These are phyloP conservation scores for Phyllosticta citribraziliensis DNA, from an alignment of 2,329 filamentous ascomycete species.

Conservation along the genomic window DNA sequence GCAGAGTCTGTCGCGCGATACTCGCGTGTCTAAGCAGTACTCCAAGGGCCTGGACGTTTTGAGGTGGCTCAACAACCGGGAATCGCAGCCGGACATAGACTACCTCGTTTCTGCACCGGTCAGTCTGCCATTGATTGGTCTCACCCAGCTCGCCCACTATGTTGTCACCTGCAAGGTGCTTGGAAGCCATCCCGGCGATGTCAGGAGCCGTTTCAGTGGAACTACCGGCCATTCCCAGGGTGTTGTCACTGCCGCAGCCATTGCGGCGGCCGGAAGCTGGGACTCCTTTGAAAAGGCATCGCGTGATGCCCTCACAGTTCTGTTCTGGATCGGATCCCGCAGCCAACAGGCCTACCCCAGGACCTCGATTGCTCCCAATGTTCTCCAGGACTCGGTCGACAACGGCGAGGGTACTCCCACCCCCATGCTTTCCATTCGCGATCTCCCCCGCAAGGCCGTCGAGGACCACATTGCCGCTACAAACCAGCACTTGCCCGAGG, in stretches of 20 bases:
- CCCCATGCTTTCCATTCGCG: constrained; percentile 95
- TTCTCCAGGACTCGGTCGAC: constrained; percentile 86
- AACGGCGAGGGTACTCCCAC: constrained; percentile 92
- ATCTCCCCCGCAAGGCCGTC: constrained; percentile 76
- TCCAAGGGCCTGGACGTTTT: constrained; percentile 94
- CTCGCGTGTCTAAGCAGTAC: constrained; percentile 88
- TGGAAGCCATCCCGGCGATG: constrained; percentile 77
- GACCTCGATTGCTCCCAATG: constrained; percentile 83
- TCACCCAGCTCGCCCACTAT: constrained; percentile 94
- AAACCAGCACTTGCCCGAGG: constrained; percentile 87
- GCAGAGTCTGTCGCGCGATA: constrained; percentile 72
- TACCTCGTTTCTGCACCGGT: constrained; percentile 92
- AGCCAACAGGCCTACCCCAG: constrained; percentile 96
- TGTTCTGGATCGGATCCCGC: constrained; percentile 97
- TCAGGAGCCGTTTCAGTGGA: constrained; percentile 75
- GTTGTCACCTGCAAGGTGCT: constrained; percentile 87
- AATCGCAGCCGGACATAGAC: constrained; percentile 84
- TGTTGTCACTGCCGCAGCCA: constrained; percentile 84
- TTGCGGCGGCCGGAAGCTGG: constrained; percentile 85
- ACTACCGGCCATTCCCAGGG: constrained; percentile 96
- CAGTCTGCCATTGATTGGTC: constrained; percentile 89
- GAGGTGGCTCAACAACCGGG: constrained; percentile 81
- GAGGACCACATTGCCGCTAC: constrained; percentile 96
- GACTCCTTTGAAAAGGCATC: constrained; percentile 78
- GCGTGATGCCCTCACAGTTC: constrained; percentile 73